Evolutionary conservation across 1,284 basidiomycete species (phyloP).

Genomic region (Marasmius tenuissimus): DNA sequence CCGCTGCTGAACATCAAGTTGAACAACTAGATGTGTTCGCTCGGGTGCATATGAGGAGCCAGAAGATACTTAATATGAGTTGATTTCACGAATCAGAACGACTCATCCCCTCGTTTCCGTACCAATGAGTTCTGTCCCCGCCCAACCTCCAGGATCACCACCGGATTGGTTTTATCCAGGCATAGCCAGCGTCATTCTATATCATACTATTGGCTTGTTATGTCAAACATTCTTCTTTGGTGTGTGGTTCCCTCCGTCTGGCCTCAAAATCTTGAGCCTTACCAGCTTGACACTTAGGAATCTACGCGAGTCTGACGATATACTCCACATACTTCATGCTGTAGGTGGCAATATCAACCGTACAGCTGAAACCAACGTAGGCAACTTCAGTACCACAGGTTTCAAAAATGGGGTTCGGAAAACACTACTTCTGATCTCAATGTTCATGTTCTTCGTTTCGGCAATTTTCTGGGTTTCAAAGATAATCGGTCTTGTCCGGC

Average conservation of each 20-base stretch:
- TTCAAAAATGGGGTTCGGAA: neutral
- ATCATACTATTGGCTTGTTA: neutral
- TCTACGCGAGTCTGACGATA: neutral
- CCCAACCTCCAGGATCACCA: too few species aligned
- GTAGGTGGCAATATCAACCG: neutral
- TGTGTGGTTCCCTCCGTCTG: neutral
- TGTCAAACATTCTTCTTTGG: neutral
- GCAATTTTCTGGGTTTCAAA: neutral
- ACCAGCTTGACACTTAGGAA: neutral
- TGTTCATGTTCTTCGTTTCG: constrained; percentile 2
- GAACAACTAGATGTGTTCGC: too few species aligned
- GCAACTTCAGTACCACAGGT: neutral
- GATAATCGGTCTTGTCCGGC: neutral
- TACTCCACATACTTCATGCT: neutral
- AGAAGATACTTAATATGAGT: too few species aligned
- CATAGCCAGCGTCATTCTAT: neutral
- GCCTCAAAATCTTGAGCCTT: neutral
- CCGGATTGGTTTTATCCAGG: too few species aligned
- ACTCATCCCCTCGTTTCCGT: too few species aligned
- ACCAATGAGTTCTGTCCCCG: too few species aligned
- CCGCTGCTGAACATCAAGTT: too few species aligned
- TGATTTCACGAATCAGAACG: too few species aligned
- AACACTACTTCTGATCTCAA: neutral
- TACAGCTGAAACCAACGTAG: neutral
- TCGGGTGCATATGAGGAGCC: too few species aligned